Evolutionary conservation across 164 flowering plant genomes (phyloP), one percentile per base, ranked within the genome.

Genomic region (Magnolia officinalis): DNA sequence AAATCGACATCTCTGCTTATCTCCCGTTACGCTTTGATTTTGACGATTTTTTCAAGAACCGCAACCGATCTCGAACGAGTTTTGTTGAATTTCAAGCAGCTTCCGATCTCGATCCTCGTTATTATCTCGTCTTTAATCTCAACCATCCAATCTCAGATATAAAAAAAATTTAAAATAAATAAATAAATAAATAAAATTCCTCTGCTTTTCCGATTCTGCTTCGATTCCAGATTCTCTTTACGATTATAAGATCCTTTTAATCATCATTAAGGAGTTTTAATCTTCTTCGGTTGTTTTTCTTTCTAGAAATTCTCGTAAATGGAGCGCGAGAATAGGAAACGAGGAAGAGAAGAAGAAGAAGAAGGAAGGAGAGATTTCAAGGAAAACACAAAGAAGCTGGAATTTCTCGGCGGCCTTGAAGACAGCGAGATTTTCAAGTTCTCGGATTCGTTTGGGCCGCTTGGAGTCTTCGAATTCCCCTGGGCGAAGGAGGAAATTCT

Each of bases 381-480:
- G 8, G 31, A 72, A 16, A 72, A 55, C 37, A 16, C 14, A 9
- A 55, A 20, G 74, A 50, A 24, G 49, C 16, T 23, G 63, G 37
- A 72, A 51, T 58, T 73, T 20, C 21, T 70, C 58, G n/a, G 10
- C 70, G 49, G 45, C 16, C 18, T 8, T 4, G 67, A 61, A 8
- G 75, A 73, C 16, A 18, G 74, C 18, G 63, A 72, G 23, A 16
- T 31, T 61, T 61, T 59, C 50, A 19, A 73, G 9, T 2, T 29
- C 49, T 61, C 75, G 1, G 75, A 73, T 31, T 58, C 75, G 50
- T 72, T 72, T 24, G 66, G 67, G 14, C 49, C 75, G 9, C 67
- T 61, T 8, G 75, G 75, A 73, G 75, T 73, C 18, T 73, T 73
- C 67, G 75, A 73, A 16, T 73, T 73, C 19, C 75, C 75, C 16